Base-by-base conservation (phyloP, 2,329 filamentous ascomycete species). In the Beauveria caledonica region DNA sequence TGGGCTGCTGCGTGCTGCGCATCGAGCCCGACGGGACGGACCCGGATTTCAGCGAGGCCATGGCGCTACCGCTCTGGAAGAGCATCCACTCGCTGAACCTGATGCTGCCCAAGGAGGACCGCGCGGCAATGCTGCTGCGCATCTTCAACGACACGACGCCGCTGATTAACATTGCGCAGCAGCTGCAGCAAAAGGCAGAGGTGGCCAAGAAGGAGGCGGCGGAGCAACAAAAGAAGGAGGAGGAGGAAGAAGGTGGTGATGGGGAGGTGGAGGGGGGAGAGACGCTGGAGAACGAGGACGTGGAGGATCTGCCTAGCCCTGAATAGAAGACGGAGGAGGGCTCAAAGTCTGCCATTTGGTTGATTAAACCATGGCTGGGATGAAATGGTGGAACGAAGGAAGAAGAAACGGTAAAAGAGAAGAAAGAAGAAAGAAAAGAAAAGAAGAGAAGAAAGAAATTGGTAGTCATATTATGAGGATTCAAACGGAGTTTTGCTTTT, bases 41-140 rank as follows among this genome's bases (percentile, higher is more conserved):
- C 62, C 73, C 77, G 9, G 79, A 81, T 50, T 87, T 86, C 63
- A 73, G 76, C 25, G 93, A 97, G 77, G 80, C 84, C 27, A 91
- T 97, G 84, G 89, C 93, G 1, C 81, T 99, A 19, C 94, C 94
- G 3, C 78, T 99, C 29, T 99, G 94, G 94, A 88, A 95, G 75
- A 95, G 92, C 71, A 83, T 96, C 63, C 87, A 92, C 67, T 93
- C 89, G 21, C 80, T 97, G 62, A 99, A 99, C 73, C 83, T 99
- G 58, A 99, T 99, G 94, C 80, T 99, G 69, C 93, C 94, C 54
- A 99, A 99, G 78, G 94, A 99, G 73, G 94, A 99, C 66, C 85
- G 94, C 17, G 87, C 86, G 25, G 94, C 94, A 1, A 95, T 97
- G 90, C 77, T 97, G 66, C 79, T 97, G 64, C 83, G 94, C 23